Percentiles rank a stretch among this genome's conserved stretches.
phyloP scores from a whole-genome alignment of 208 protist genomes.

The Trichomonas tenax region DNA sequence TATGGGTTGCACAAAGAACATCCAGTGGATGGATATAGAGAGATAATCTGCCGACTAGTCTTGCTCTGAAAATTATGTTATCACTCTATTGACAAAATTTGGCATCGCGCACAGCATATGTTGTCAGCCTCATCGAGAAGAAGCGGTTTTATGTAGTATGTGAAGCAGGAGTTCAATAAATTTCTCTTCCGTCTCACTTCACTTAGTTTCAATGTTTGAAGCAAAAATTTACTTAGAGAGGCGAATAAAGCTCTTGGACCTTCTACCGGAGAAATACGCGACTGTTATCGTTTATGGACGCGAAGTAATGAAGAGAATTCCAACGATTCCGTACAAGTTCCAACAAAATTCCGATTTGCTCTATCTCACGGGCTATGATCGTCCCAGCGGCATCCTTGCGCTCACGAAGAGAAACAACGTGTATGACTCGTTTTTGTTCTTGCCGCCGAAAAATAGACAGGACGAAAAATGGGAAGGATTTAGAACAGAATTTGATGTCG shows the following conservation, averaged over 20 bases:
- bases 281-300: neutral
- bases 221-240: neutral
- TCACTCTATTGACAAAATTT: no score
- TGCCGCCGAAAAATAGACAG: neutral
- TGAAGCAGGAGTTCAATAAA: no score
- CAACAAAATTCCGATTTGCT: neutral
- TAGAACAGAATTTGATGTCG: neutral
- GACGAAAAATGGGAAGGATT: neutral
- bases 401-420: neutral
- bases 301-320: neutral
- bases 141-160: no score
- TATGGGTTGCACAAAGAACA: no score
- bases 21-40: no score
- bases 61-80: no score
- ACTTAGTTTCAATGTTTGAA: neutral
- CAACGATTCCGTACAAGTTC: neutral
- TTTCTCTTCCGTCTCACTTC: no score
- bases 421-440: neutral
- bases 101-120: no score
- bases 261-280: neutral
- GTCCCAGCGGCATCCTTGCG: neutral
- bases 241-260: neutral
- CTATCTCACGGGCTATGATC: neutral
- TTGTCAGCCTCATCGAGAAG: no score
- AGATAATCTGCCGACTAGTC: no score